Percentiles rank a stretch among this genome's conserved stretches.
Conservation (phyloP, 1,284 basidiomycete genomes). For the Abortiporus biennis region DNA sequence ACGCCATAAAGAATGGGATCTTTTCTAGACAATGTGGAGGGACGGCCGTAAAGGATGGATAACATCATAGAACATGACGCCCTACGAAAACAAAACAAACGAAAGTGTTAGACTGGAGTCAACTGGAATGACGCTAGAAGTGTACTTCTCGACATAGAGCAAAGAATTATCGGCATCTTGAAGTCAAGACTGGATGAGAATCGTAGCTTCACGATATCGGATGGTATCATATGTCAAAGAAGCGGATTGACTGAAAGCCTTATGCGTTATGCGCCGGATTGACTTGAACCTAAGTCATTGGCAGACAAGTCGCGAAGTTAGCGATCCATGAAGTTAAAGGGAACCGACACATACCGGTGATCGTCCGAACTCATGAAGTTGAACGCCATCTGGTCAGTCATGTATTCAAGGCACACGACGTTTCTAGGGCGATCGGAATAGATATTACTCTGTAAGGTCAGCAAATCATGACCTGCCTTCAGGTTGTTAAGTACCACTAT, state of each 20-base stretch:
- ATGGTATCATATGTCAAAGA: background rate
- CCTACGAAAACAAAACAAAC: too few species aligned
- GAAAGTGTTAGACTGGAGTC: too few species aligned
- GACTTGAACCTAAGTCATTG: background rate
- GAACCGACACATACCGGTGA: constrained; percentile 9
- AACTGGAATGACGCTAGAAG: too few species aligned
- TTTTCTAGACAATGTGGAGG: constrained; percentile 8
- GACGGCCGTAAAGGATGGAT: constrained; percentile 10
- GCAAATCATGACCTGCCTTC: constrained; percentile 19
- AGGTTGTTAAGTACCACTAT: constrained; percentile 22
- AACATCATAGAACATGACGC: constrained; percentile 12
- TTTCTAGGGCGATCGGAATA: constrained; percentile 24
- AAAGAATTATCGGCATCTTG: background rate
- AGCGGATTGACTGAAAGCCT: background rate
- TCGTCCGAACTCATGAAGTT: constrained; percentile 8
- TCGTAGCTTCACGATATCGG: background rate
- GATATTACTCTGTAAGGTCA: constrained; percentile 18
- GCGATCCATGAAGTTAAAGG: too few species aligned
- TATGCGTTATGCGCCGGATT: background rate
- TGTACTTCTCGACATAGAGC: background rate
- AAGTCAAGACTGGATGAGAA: background rate
- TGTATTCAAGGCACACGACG: too few species aligned
- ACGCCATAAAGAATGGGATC: constrained; percentile 7
- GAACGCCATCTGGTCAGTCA: too few species aligned
- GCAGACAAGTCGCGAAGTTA: too few species aligned